phyloP scores from a whole-genome alignment of 257 asterid genomes.

The Nicotiana tabacum region DNA sequence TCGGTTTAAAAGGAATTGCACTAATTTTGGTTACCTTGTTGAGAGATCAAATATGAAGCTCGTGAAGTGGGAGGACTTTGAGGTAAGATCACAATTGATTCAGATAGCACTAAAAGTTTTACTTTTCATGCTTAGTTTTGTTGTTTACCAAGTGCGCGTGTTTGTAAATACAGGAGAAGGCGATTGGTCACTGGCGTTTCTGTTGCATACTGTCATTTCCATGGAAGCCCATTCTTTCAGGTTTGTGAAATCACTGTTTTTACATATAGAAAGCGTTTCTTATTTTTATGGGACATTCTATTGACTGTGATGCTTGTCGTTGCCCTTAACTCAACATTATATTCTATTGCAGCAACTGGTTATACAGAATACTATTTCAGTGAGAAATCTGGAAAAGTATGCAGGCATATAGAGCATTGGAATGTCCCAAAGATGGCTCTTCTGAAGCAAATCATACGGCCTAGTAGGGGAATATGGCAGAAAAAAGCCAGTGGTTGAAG shows the following conservation, averaged over 20 bases:
- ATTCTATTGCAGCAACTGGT: conserved; percentile 75
- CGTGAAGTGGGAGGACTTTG: conserved; percentile 89
- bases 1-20: conserved; percentile 84
- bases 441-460: conserved; percentile 70
- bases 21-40: conserved; percentile 87
- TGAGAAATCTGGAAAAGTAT: conserved; percentile 69
- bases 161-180: conserved; percentile 54
- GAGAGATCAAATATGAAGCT: conserved; percentile 76
- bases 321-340: neutral
- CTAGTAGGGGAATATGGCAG: conserved; percentile 34
- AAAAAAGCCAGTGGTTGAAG: conserved; percentile 3
- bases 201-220: conserved; percentile 84
- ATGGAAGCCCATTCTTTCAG: conserved; percentile 97
- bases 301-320: neutral
- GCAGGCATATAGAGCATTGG: conserved; percentile 96
- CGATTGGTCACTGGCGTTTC: conserved; percentile 95
- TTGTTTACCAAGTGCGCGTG: neutral
- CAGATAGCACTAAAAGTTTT: no score
- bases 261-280: neutral
- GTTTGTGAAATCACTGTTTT: conserved; percentile 21
- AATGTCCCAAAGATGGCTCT: conserved; percentile 96
- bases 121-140: neutral
- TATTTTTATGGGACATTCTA: neutral
- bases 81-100: conserved; percentile 29
- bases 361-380: conserved; percentile 84